Evolutionary conservation across 768 basidiomycete species (phyloP).

Genomic region (Suillus alpinus): DNA sequence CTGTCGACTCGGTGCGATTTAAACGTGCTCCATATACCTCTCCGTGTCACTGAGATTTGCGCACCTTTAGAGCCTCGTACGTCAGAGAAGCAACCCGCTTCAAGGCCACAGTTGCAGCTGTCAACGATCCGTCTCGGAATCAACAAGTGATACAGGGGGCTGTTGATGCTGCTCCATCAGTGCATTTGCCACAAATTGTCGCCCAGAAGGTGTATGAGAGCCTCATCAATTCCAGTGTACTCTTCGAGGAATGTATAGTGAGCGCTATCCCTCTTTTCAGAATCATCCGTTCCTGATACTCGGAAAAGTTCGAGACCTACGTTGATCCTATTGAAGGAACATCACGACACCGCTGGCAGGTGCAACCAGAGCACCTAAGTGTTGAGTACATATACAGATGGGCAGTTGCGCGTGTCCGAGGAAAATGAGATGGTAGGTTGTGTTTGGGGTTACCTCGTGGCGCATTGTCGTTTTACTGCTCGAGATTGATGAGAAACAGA

Average conservation of each 20-base stretch:
- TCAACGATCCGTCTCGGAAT: constrained; percentile 14
- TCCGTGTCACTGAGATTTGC: not conserved
- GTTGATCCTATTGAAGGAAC: too few relatives aligned
- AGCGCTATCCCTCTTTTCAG: not conserved
- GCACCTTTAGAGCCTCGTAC: constrained; percentile 14
- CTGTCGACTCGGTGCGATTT: constrained; percentile 15
- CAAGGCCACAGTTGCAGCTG: constrained; percentile 12
- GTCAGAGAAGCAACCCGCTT: constrained; percentile 26
- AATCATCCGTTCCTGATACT: not conserved
- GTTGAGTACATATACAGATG: not conserved
- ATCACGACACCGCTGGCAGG: not conserved
- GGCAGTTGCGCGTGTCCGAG: not conserved
- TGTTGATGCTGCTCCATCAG: constrained; percentile 14
- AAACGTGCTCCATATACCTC: too few relatives aligned
- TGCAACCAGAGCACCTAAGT: not conserved
- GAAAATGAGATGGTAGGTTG: not conserved
- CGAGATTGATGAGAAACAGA: not conserved
- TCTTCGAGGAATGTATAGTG: constrained; percentile 25
- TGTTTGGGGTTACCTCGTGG: too few relatives aligned
- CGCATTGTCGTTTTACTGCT: not conserved
- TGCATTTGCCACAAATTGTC: constrained; percentile 21
- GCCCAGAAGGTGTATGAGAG: constrained; percentile 19
- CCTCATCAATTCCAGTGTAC: constrained; percentile 18
- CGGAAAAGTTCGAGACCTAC: not conserved
- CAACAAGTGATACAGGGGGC: constrained; percentile 20